Evolutionary conservation across 441 rosid species (phyloP), one percentile per base, ranked within the genome.

Genomic region (Bocquillonia castaneifolia): DNA sequence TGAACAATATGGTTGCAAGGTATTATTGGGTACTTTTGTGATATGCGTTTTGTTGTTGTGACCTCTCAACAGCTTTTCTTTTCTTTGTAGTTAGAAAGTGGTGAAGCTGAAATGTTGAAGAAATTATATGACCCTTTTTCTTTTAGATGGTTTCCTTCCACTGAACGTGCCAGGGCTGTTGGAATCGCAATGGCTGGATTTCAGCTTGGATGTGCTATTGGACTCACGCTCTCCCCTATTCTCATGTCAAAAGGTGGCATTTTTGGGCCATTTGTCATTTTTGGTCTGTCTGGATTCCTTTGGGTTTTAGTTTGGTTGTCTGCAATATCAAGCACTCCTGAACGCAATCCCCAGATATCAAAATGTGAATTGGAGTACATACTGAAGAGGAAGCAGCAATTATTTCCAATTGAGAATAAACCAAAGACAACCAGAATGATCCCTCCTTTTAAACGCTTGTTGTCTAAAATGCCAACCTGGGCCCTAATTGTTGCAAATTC

Each of bases 1-100:
- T 93, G 98, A 93, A 91, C 90, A 93, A 93, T 72, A 89, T 93
- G 97, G 84, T 91, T 55, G 93, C 86, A 22, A 93, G 97, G 97
- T 93, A 84, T 65, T 62, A 25, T 39, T 66, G 31, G 29, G 29
- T n/a, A 26, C 25, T 66, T 45, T 51, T 64, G 63, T 34, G 54
- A 55, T n/a, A n/a, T n/a, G n/a, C n/a, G n/a, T n/a, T n/a, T n/a
- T n/a, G 25, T 47, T 29, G 26, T 26, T 60, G 23, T 60, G 8
- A 32, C 67, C 60, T 61, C 13, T 64, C 28, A 5, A 47, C 47
- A 54, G 60, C 68, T 82, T 73, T 42, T 67, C 44, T 67, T 68
- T n/a, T n/a, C n/a, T n/a, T 28, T 47, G 25, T 73, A 18, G 69
- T 52, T 72, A 39, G 45, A 36, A n/a, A 53, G 54, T 68, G 71